phyloP scores from a whole-genome alignment of 2,329 filamentous ascomycete genomes.

The Harringtonia lauricola region DNA sequence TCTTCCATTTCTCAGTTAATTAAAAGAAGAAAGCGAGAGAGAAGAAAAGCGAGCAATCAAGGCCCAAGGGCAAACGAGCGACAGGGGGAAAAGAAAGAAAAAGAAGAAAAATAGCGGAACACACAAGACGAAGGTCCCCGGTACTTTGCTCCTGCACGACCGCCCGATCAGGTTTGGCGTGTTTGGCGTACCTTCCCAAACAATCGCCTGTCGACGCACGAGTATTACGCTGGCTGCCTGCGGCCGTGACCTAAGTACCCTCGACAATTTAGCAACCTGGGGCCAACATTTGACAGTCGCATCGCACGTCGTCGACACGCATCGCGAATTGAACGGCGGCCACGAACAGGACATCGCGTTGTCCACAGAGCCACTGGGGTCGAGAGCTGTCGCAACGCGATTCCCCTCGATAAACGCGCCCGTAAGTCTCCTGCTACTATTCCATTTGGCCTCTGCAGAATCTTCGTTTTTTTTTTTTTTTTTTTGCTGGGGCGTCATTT shows the following conservation, averaged over 20 bases:
- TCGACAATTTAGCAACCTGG: too few species aligned
- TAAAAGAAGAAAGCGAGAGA: neutral
- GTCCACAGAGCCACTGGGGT: neutral
- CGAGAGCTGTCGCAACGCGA: too few species aligned
- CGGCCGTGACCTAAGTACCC: neutral
- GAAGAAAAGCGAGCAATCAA: neutral
- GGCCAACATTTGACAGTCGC: neutral
- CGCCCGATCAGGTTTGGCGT: conserved; percentile 8
- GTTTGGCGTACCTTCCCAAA: conserved; percentile 2
- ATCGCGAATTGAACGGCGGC: neutral
- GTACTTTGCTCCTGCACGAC: neutral
- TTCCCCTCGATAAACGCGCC: too few species aligned
- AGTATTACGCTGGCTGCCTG: too few species aligned
- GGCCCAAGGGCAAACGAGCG: too few species aligned
- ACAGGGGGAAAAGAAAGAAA: neutral
- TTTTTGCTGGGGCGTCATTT: neutral
- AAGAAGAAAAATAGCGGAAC: neutral
- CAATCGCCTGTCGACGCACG: too few species aligned
- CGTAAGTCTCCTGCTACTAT: too few species aligned
- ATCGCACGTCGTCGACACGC: neutral
- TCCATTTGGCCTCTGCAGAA: too few species aligned
- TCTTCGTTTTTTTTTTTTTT: too few species aligned
- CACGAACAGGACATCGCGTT: neutral
- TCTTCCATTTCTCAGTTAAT: neutral
- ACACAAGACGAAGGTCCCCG: neutral